Evolutionary conservation across 2,329 filamentous ascomycete genomes (phyloP).

Genomic region (Aureobasidium lini): DNA sequence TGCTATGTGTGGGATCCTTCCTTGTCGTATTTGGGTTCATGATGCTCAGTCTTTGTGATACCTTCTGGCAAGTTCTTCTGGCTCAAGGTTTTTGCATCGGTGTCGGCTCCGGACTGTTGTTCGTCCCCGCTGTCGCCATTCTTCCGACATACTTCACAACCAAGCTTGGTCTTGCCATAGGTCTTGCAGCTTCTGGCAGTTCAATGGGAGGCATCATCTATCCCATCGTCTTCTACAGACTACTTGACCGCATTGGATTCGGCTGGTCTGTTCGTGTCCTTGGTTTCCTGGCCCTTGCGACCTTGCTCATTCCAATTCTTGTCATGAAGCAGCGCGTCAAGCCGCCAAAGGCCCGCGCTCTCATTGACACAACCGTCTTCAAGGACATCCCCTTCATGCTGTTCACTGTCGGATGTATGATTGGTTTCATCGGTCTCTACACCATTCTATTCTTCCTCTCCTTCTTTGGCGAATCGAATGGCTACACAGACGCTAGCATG

Average conservation of each 20-base stretch:
- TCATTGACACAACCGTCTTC: conserved; percentile 36
- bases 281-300: conserved; percentile 43
- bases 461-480: conserved; percentile 28
- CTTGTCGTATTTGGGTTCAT: conserved; percentile 33
- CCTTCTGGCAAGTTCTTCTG: conserved; percentile 49
- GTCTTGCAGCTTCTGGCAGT: conserved; percentile 40
- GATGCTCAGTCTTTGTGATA: conserved; percentile 37
- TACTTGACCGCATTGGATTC: conserved; percentile 45
- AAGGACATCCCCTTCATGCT: conserved; percentile 32
- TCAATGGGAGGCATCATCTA: conserved; percentile 47
- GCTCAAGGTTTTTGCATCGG: conserved; percentile 43
- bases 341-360: conserved; percentile 27
- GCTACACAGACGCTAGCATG: conserved; percentile 27
- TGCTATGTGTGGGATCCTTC: conserved; percentile 14
- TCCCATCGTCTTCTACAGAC: conserved; percentile 40
- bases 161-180: conserved; percentile 40
- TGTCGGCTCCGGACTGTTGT: conserved; percentile 34
- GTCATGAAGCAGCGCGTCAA: conserved; percentile 26
- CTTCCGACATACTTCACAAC: conserved; percentile 42
- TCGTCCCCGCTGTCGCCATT: conserved; percentile 40
- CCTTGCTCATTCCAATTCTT: conserved; percentile 31
- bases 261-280: conserved; percentile 46
- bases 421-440: conserved; percentile 37
- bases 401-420: conserved; percentile 24
- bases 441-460: conserved; percentile 36